Conservation (phyloP, 106 monocot species). For the Allium cepa region DNA sequence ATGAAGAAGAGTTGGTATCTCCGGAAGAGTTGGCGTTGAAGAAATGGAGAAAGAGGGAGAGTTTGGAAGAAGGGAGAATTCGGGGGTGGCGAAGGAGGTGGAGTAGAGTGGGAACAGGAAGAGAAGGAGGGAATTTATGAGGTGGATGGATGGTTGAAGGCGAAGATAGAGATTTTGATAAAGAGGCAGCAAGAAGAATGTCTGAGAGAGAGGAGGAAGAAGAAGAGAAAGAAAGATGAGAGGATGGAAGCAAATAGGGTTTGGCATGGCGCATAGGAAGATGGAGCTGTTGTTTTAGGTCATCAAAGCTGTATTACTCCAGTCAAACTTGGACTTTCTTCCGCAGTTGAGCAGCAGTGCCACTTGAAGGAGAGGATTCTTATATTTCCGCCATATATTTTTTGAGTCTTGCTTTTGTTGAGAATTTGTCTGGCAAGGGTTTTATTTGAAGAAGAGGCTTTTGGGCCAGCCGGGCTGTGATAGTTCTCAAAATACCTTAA, state of each 20-base stretch:
- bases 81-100: conserved; percentile 25
- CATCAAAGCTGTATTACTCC: too few relatives aligned
- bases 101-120: conserved; percentile 11
- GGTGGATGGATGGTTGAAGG: not conserved
- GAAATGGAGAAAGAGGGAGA: conserved; percentile 28
- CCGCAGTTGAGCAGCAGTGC: too few relatives aligned
- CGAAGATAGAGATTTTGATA: not conserved
- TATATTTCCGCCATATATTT: too few relatives aligned
- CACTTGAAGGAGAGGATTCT: too few relatives aligned
- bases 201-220: not conserved
- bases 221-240: not conserved
- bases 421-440: too few relatives aligned
- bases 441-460: too few relatives aligned
- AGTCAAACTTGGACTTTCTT: too few relatives aligned
- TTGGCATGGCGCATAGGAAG: conserved; percentile 1
- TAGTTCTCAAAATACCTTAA: too few relatives aligned
- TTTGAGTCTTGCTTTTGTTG: too few relatives aligned
- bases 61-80: conserved; percentile 30
- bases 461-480: too few relatives aligned
- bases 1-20: not conserved
- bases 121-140: conserved; percentile 7
- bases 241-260: not conserved
- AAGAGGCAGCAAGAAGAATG: not conserved
- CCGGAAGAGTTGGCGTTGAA: conserved; percentile 1
- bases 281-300: not conserved